These are phyloP conservation scores for Chrysophaeum taylorii DNA, from an alignment of 352 stramenopile species.

Conservation along the genomic window DNA sequence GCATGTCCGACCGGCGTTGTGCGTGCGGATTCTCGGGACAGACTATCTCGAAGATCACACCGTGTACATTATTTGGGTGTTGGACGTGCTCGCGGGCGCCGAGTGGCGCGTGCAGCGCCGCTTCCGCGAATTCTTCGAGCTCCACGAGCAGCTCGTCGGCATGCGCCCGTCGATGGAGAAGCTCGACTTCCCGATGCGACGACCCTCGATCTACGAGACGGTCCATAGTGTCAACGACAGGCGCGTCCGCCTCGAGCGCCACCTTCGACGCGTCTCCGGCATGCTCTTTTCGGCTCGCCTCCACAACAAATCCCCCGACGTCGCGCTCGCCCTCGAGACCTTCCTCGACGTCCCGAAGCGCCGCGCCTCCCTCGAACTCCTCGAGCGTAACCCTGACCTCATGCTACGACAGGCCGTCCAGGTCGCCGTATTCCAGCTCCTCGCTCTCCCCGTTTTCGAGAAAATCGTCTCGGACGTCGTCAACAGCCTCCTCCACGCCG, in stretches of 20 bases:
- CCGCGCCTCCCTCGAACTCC: not conserved
- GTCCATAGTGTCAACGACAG: not conserved
- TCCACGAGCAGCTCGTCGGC: not conserved
- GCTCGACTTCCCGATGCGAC: conserved; percentile 2
- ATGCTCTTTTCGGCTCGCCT: not conserved
- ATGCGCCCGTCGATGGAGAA: not conserved
- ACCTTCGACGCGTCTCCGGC: not conserved
- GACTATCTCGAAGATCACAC: not conserved
- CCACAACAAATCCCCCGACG: not conserved
- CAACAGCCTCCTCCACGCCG: too few species aligned
- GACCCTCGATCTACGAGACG: conserved; percentile 5
- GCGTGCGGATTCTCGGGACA: not conserved
- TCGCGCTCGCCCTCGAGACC: not conserved
- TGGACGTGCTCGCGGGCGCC: conserved; percentile 2
- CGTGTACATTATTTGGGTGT: not conserved
- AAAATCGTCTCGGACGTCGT: not conserved
- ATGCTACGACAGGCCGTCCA: not conserved
- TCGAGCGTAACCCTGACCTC: conserved; percentile 6
- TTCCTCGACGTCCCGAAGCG: not conserved
- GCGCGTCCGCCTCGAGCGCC: not conserved
- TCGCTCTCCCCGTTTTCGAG: not conserved
- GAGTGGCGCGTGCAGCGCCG: conserved; percentile 4
- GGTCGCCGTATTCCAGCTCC: not conserved
- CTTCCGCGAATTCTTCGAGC: conserved; percentile 1
- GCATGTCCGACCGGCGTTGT: not conserved